Evolutionary conservation across 441 rosid species (phyloP).

Genomic region (Populus hybrid): DNA sequence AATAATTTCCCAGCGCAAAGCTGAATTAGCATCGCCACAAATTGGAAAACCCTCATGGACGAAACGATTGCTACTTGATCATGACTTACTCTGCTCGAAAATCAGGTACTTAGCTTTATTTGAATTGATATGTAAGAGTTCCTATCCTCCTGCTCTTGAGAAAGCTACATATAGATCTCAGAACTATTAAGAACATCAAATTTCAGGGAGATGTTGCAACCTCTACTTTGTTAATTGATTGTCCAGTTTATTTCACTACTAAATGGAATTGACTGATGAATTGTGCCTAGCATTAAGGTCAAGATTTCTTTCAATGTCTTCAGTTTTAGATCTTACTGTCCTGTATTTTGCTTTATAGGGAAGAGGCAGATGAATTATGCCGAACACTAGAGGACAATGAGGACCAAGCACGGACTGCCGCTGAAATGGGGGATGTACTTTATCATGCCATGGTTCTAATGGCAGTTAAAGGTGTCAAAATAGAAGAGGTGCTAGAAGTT

Average conservation of each 20-base stretch:
- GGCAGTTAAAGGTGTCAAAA: slow-evolving; percentile 44
- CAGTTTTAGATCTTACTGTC: not conserved
- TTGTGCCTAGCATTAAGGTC: not conserved
- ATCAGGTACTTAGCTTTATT: slow-evolving; percentile 39
- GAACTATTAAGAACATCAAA: too few relatives aligned
- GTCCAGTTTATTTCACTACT: not conserved
- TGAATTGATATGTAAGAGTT: not conserved
- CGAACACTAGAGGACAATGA: slow-evolving; percentile 70
- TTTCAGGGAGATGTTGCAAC: too few relatives aligned
- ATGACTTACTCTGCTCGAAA: slow-evolving; percentile 63
- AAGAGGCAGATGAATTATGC: slow-evolving; percentile 85
- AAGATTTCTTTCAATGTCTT: not conserved
- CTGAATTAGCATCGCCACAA: slow-evolving; percentile 47
- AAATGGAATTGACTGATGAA: not conserved
- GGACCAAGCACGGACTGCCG: slow-evolving; percentile 47
- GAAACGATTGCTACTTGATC: slow-evolving; percentile 43
- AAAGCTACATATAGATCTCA: not conserved
- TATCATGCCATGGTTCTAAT: slow-evolving; percentile 77
- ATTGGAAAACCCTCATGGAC: slow-evolving; percentile 83
- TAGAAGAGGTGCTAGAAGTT: slow-evolving; percentile 62
- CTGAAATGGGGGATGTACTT: slow-evolving; percentile 81
- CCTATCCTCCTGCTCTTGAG: too few relatives aligned
- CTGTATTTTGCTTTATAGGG: slow-evolving; percentile 33
- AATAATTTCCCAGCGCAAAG: slow-evolving; percentile 50
- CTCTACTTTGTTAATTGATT: not conserved